Evolutionary conservation across 139 green algal species (phyloP).

Genomic region (Mesotaenium endlicherianum): DNA sequence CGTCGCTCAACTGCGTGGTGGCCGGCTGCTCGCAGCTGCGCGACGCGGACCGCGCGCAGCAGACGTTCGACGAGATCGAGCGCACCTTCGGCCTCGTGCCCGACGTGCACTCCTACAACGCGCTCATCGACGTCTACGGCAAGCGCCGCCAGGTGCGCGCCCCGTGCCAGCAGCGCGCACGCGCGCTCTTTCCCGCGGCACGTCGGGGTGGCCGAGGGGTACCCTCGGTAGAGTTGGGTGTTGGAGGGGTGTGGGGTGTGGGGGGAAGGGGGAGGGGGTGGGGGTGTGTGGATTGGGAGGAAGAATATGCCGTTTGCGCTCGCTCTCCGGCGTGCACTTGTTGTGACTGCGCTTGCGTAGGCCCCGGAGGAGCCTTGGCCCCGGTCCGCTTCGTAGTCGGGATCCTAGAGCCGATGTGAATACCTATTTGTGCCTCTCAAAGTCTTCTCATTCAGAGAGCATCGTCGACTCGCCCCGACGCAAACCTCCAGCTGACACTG

Average conservation of each 20-base stretch:
- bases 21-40: conserved; percentile 29
- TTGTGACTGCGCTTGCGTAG: neutral
- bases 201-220: neutral
- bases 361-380: no score
- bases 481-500: no score
- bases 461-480: no score
- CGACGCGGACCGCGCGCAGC: conserved; percentile 29
- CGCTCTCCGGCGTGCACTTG: neutral
- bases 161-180: no score
- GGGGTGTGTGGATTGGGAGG: no score
- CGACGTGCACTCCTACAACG: conserved; percentile 46
- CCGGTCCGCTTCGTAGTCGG: no score
- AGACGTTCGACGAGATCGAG: conserved; percentile 44
- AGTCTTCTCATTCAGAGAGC: no score
- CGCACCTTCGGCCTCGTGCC: conserved; percentile 22
- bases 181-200: neutral
- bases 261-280: no score
- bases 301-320: neutral
- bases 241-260: neutral
- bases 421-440: no score
- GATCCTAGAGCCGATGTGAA: no score
- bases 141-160: neutral
- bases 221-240: neutral
- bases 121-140: conserved; percentile 30
- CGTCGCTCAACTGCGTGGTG: conserved; percentile 42